Percentiles rank a stretch among this genome's conserved stretches.
Evolutionary conservation across 1,284 basidiomycete genomes (phyloP).

Genomic region (Phlebopus sp.): DNA sequence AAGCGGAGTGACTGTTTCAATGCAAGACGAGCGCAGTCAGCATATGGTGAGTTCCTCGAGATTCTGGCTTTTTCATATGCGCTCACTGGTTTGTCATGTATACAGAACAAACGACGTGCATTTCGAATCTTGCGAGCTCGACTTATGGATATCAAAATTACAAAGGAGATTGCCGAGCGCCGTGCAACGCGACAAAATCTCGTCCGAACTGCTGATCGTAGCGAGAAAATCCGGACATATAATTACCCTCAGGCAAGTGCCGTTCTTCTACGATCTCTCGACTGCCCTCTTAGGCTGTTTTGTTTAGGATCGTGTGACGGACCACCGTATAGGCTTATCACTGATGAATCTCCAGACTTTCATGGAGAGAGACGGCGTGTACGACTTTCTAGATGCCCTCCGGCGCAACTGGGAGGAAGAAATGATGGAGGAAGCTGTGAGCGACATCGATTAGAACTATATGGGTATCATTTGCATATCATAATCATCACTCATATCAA

Average conservation of each 20-base stretch:
- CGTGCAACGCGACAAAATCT: slow-evolving; percentile 71
- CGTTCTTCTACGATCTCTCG: background rate
- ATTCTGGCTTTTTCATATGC: slow-evolving; percentile 4
- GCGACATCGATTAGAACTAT: slow-evolving; percentile 8
- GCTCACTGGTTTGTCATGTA: background rate
- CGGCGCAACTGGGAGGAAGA: slow-evolving; percentile 63
- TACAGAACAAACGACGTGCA: slow-evolving; percentile 81
- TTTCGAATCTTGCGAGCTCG: slow-evolving; percentile 85
- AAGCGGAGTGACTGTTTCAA: slow-evolving; percentile 92
- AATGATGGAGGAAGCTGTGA: slow-evolving; percentile 66
- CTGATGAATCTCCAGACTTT: slow-evolving; percentile 72
- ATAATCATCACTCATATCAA: too few species aligned
- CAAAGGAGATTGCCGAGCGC: slow-evolving; percentile 65
- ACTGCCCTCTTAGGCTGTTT: background rate
- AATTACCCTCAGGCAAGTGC: slow-evolving; percentile 77
- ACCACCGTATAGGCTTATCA: slow-evolving; percentile 83
- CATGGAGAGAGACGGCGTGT: slow-evolving; percentile 76
- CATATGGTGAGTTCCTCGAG: slow-evolving; percentile 64
- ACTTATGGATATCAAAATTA: slow-evolving; percentile 76
- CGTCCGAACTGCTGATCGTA: slow-evolving; percentile 78
- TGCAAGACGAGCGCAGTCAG: slow-evolving; percentile 97
- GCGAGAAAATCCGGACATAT: slow-evolving; percentile 93
- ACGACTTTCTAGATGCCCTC: slow-evolving; percentile 62
- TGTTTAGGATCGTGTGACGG: slow-evolving; percentile 86
- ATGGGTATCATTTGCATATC: too few species aligned